Percentiles rank a stretch among this genome's conserved stretches.
Conservation (phyloP, 441 rosid species). For the Cnidoscolus chayamansa region DNA sequence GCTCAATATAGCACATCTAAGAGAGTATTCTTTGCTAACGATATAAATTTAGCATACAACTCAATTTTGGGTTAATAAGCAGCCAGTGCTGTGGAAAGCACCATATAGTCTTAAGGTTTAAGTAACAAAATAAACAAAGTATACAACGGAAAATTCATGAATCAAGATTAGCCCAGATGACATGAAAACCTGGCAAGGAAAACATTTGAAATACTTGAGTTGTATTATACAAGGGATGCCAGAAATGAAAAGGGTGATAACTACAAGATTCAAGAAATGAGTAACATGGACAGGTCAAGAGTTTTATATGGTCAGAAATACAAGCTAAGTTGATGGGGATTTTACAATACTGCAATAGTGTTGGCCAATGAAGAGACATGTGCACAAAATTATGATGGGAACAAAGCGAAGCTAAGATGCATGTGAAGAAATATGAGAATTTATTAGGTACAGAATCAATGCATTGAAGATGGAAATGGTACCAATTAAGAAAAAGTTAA, state of each 20-base stretch:
- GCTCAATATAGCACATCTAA: no score
- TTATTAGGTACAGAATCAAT: background rate
- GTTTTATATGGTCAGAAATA: background rate
- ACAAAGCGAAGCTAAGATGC: background rate
- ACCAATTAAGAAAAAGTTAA: background rate
- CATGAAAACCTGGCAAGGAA: background rate
- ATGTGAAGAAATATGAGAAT: background rate
- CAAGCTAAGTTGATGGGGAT: background rate
- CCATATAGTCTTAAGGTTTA: background rate
- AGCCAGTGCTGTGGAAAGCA: no score
- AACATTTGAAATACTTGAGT: background rate
- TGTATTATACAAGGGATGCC: background rate
- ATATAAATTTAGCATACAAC: no score
- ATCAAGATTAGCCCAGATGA: background rate
- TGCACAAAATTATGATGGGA: background rate
- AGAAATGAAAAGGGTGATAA: no score
- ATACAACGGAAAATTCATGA: no score
- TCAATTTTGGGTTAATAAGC: no score
- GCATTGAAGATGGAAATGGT: background rate
- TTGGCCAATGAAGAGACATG: background rate
- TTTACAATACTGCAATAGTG: background rate
- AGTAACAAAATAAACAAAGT: no score
- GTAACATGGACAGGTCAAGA: background rate
- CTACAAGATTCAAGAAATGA: no score
- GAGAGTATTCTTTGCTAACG: no score